These are phyloP conservation scores for Sophora flavescens DNA, from an alignment of 306 rosid species.

Conservation along the genomic window DNA sequence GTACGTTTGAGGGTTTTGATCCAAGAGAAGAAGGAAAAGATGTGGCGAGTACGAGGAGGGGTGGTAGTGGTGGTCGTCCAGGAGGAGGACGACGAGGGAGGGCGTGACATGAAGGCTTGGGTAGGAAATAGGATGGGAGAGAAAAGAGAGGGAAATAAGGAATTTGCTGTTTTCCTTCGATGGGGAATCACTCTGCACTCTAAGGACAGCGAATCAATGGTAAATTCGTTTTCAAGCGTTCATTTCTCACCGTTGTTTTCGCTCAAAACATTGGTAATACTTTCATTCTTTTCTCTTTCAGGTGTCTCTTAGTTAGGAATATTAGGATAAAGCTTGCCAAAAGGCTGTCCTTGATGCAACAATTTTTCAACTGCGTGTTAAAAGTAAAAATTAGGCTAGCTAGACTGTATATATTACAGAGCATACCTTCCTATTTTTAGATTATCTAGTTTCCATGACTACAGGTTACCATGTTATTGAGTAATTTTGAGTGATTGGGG, in stretches of 20 bases:
- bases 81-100: conserved; percentile 45
- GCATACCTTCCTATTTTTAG: neutral
- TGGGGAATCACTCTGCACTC: neutral
- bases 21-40: conserved; percentile 10
- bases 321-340: too few species aligned
- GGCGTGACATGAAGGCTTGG: conserved; percentile 42
- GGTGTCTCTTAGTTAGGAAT: too few species aligned
- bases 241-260: conserved; percentile 30
- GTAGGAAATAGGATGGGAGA: neutral
- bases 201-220: conserved; percentile 23
- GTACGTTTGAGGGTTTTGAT: conserved; percentile 29
- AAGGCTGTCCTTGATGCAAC: too few species aligned
- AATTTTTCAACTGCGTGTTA: neutral
- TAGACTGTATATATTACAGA: neutral
- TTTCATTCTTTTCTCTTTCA: neutral
- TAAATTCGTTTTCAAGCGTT: conserved; percentile 13
- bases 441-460: neutral
- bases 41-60: neutral
- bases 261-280: neutral
- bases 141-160: conserved; percentile 24
- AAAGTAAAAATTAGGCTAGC: neutral
- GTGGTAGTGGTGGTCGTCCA: conserved; percentile 48
- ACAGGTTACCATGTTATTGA: neutral
- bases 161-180: conserved; percentile 2
- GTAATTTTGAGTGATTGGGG: neutral